Evolutionary conservation across 148 eudicot species (phyloP), one percentile per base, ranked within the genome.

Genomic region (Simmondsia chinensis): DNA sequence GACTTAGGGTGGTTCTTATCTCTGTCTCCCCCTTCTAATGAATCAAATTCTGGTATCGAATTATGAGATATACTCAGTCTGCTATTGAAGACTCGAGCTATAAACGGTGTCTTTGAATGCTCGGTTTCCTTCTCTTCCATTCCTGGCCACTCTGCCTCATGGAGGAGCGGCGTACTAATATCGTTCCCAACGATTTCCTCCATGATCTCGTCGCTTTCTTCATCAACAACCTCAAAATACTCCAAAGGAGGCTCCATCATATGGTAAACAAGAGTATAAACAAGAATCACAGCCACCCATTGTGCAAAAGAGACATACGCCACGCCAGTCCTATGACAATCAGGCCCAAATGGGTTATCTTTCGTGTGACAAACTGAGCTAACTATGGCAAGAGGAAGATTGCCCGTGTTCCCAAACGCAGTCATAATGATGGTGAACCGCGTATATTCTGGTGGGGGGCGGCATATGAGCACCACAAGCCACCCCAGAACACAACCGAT

Each of bases 121-220:
- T 70, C 82, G 7, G 83, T 89, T 42, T 81, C 97, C 15, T 60
- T 70, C 7, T 89, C 93, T 23, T 76, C 71, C 67, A 89, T 69
- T 17, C 97, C 97, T n/a, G 95, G 97, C 97, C 94, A 89, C 57
- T 81, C 97, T 1, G 91, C 97, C 51, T 89, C 97, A 10, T 78
- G 79, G 7, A 89, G 60, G 48, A 89, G 84, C 1, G 97, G 93
- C 60, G 75, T 49, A 41, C 80, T 89, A 26, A 69, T 22, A 45
- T 82, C 75, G 25, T 46, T 70, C n/a, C 39, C 53, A 5, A 57
- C 23, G 6, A 54, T 22, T 10, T 62, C 61, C 17, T 71, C 68
- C 9, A 36, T 63, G 35, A 70, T 75, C 43, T 77, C 97, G 46
- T 36, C 33, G 4, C 39, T 41, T 7, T 39, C 60, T 5, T 62